Percentiles rank a stretch among this genome's conserved stretches.
phyloP scores from a whole-genome alignment of 352 stramenopile genomes.

The Phytophthora chlamydospora region DNA sequence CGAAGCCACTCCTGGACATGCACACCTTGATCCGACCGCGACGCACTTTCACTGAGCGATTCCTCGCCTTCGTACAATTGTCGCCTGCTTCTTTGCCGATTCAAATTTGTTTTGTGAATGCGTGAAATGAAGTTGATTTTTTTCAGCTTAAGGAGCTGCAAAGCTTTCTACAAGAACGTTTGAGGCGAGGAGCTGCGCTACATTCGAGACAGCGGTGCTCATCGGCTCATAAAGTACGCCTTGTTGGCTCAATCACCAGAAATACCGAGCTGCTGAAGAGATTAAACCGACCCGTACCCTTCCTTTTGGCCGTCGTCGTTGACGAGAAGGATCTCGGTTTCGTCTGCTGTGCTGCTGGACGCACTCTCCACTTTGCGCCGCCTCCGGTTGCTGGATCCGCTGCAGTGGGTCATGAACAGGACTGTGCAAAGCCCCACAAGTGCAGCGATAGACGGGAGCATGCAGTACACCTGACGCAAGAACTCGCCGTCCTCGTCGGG shows the following conservation, averaged over 20 bases:
- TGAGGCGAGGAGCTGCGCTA: slow-evolving; percentile 25
- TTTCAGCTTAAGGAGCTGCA: slow-evolving; percentile 1
- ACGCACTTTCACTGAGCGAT: no score
- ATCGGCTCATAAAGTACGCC: slow-evolving; percentile 7
- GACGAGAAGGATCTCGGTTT: slow-evolving; percentile 35
- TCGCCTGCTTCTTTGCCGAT: no score
- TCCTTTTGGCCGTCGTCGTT: slow-evolving; percentile 17
- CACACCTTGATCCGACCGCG: no score
- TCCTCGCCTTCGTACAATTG: background rate
- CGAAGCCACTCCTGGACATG: no score
- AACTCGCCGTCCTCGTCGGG: slow-evolving; percentile 69
- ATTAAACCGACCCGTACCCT: slow-evolving; percentile 31
- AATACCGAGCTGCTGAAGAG: background rate
- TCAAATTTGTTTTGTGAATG: no score
- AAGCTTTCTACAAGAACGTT: slow-evolving; percentile 3
- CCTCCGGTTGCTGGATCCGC: slow-evolving; percentile 34
- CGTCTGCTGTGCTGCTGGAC: slow-evolving; percentile 32
- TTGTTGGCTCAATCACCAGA: no score
- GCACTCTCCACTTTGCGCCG: slow-evolving; percentile 28
- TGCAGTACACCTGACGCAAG: slow-evolving; percentile 76
- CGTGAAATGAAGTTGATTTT: no score
- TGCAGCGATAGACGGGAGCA: slow-evolving; percentile 66
- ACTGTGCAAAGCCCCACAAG: slow-evolving; percentile 66
- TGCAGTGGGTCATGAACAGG: slow-evolving; percentile 79
- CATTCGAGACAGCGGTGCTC: slow-evolving; percentile 10